Evolutionary conservation across 176 grass and related monocot genomes (phyloP), one percentile per base, ranked within the genome.

Genomic region (Secale cereale): DNA sequence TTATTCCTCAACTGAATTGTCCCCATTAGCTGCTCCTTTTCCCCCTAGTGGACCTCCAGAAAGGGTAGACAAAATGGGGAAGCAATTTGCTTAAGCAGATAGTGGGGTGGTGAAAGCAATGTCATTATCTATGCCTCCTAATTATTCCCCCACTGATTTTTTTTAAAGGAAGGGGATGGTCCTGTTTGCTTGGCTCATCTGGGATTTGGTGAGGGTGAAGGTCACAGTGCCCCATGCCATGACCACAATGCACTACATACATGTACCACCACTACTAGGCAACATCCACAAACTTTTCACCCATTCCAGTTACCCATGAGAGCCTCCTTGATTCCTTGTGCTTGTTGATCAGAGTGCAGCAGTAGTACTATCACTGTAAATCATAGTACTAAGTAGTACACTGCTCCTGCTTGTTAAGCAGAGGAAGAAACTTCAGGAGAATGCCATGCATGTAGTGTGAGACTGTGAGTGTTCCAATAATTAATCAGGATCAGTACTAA

Each of bases 281-380:
- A 91, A 87, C 83, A 92, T 67, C 79, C 86, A 88, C 78, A 73
- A 86, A 65, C 59, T 90, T 91, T 85, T 86, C 40, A 82, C 27
- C 27, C 56, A 80, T 85, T 92, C 78, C 85, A 74, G 76, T 48
- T 64, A 71, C 89, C 89, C 84, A 82, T 82, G 89, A 72, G 60
- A 89, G 76, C 69, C 29, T 52, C 59, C 5, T 56, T 66, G 76
- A 70, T 89, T 88, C 76, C 70, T 81, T 77, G 46, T 81, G 70
- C 82, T 77, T 83, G 85, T 74, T 83, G 81, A 76, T 90, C 72
- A 43, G 32, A 59, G 41, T 43, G 50, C 35, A 28, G 4, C 41
- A 79, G 75, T 30, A 57, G 20, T 57, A 57, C 54, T 57, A 12
- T 1, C 10, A 20, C 67, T 39, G 35, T 77, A 81, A 76, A 76